Evolutionary conservation across 345 rosid species (phyloP).

Genomic region (Euphorbia pulcherrima): DNA sequence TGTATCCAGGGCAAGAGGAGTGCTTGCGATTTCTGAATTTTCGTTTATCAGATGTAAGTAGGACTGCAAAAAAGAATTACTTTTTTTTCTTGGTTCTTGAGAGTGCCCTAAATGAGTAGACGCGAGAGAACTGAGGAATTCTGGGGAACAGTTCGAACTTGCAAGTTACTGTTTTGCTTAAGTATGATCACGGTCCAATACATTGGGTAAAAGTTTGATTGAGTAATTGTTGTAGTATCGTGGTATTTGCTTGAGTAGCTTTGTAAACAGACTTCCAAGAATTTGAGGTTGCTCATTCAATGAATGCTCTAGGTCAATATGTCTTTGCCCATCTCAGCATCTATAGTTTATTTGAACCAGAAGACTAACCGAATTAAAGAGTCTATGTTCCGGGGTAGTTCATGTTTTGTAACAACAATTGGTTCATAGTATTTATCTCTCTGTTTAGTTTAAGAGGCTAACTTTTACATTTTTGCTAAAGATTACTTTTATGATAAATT

Average conservation of each 20-base stretch:
- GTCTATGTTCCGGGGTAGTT: background rate
- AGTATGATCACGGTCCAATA: background rate
- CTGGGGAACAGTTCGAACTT: background rate
- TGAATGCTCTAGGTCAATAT: no score
- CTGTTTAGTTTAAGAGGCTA: background rate
- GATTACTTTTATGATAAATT: background rate
- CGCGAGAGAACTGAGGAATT: background rate
- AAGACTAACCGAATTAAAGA: background rate
- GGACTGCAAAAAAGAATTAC: background rate
- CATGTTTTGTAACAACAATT: background rate
- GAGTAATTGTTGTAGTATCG: background rate
- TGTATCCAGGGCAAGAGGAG: constrained; percentile 55
- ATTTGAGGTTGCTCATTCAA: no score
- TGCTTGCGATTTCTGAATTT: constrained; percentile 46
- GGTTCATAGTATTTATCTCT: background rate
- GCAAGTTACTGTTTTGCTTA: background rate
- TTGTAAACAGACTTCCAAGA: no score
- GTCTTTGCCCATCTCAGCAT: no score
- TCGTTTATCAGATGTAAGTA: constrained; percentile 54
- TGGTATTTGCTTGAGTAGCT: constrained; percentile 6
- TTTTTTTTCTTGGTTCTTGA: constrained; percentile 5
- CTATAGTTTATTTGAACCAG: no score
- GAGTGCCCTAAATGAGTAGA: background rate
- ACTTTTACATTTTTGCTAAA: background rate
- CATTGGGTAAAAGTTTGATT: background rate